Percentiles rank a stretch among this genome's conserved stretches.
Evolutionary conservation across 208 protist genomes (phyloP).

Genomic region (Strigomonas culicis): DNA sequence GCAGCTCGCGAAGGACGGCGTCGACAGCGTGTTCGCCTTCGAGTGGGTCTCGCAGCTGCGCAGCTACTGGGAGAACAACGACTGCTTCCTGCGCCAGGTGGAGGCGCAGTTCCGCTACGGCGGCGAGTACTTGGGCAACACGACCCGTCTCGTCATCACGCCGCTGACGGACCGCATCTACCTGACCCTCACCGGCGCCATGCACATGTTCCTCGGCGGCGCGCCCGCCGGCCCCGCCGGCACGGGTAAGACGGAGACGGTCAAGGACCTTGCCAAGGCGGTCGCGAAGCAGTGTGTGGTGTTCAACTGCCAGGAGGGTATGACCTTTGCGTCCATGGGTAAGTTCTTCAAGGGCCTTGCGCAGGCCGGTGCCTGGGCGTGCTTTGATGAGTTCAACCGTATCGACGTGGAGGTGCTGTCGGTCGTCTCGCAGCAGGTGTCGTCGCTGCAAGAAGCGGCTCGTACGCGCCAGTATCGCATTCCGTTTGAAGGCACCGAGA

Average conservation of each 20-base stretch:
- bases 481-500: slow-evolving; percentile 94
- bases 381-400: slow-evolving; percentile 99
- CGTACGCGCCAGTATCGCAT: slow-evolving; percentile 79
- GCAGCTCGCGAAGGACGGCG: slow-evolving; percentile 76
- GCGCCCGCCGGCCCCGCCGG: slow-evolving; percentile 92
- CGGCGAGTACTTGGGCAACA: slow-evolving; percentile 97
- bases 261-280: slow-evolving; percentile 97
- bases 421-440: slow-evolving; percentile 96
- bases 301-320: slow-evolving; percentile 97
- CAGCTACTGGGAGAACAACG: slow-evolving; percentile 95
- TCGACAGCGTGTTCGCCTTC: slow-evolving; percentile 89
- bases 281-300: slow-evolving; percentile 97
- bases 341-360: slow-evolving; percentile 98
- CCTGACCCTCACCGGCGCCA: slow-evolving; percentile 94
- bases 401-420: slow-evolving; percentile 97
- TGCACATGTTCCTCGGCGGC: slow-evolving; percentile 95
- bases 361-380: slow-evolving; percentile 95
- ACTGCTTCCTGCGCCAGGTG: slow-evolving; percentile 90
- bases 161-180: slow-evolving; percentile 97
- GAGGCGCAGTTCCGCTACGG: slow-evolving; percentile 94
- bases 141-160: slow-evolving; percentile 95
- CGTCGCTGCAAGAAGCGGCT: slow-evolving; percentile 91
- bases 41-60: slow-evolving; percentile 97
- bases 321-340: slow-evolving; percentile 96
- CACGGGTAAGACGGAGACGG: slow-evolving; percentile 97